Evolutionary conservation across 441 rosid species (phyloP).

Genomic region (Breynia disticha): DNA sequence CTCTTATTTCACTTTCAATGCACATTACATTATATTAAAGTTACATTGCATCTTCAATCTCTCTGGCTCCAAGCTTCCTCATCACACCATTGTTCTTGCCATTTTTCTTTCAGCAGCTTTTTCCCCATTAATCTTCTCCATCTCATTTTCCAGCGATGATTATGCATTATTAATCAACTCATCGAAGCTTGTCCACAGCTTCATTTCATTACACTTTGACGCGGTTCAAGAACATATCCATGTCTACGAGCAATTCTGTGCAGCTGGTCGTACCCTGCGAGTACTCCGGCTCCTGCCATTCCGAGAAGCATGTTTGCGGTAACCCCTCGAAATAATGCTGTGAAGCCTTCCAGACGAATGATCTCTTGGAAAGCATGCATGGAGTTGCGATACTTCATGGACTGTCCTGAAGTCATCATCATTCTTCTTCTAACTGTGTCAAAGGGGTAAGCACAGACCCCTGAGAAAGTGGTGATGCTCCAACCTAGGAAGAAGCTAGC

Average conservation of each 20-base stretch:
- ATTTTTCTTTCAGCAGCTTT: not conserved
- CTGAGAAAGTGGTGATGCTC: conserved; percentile 80
- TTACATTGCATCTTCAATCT: not conserved
- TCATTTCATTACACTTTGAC: conserved; percentile 30
- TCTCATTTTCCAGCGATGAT: not conserved
- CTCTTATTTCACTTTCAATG: no score
- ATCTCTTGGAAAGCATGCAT: conserved; percentile 64
- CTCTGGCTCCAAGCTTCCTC: conserved; percentile 1
- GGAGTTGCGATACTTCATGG: conserved; percentile 48
- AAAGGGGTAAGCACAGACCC: conserved; percentile 84
- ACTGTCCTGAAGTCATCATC: conserved; percentile 92
- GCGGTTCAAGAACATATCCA: conserved; percentile 26
- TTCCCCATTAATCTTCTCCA: not conserved
- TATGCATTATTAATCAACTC: conserved; percentile 7
- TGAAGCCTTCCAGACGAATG: conserved; percentile 49
- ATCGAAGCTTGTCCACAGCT: not conserved
- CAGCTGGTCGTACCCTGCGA: conserved; percentile 88
- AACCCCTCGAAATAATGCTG: conserved; percentile 69
- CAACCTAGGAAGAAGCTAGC: conserved; percentile 87
- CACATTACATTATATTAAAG: not conserved
- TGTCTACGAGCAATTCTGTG: conserved; percentile 44
- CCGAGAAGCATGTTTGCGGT: conserved; percentile 94
- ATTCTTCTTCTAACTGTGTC: conserved; percentile 84
- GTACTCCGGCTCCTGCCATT: conserved; percentile 90
- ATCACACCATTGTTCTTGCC: not conserved